Conservation (phyloP, 179 eudicot genomes). For the Spergularia azorica region DNA sequence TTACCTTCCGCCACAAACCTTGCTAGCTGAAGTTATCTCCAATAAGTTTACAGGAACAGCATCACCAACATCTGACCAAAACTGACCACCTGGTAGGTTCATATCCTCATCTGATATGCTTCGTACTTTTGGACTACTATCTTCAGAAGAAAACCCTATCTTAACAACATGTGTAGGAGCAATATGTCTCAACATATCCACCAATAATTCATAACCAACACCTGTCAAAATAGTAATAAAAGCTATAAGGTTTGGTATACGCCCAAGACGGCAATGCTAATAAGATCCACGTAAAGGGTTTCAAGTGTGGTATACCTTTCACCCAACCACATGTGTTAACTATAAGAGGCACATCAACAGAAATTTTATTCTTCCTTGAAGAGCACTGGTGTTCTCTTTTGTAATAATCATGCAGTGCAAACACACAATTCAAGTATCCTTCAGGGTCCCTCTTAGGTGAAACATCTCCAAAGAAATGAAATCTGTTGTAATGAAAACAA, state of each 20-base stretch:
- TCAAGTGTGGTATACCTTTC: constrained; percentile 51
- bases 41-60: constrained; percentile 43
- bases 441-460: constrained; percentile 80
- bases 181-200: constrained; percentile 68
- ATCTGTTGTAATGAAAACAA: constrained; percentile 46
- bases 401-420: constrained; percentile 60
- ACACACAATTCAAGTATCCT: constrained; percentile 53
- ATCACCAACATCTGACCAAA: constrained; percentile 58
- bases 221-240: constrained; percentile 46
- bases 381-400: constrained; percentile 34
- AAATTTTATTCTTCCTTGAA: constrained; percentile 33
- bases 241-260: constrained; percentile 3
- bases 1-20: constrained; percentile 58
- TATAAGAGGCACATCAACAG: constrained; percentile 64
- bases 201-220: constrained; percentile 68
- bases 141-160: constrained; percentile 56
- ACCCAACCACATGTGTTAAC: constrained; percentile 94
- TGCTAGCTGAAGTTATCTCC: constrained; percentile 40
- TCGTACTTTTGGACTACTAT: constrained; percentile 27
- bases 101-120: constrained; percentile 40
- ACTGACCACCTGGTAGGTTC: constrained; percentile 79
- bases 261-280: neutral
- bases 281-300: constrained; percentile 5
- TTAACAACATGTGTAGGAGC: constrained; percentile 80
- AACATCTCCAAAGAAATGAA: constrained; percentile 86